Conservation (phyloP, 2,329 filamentous ascomycete genomes). For the Niveomyces coronatus region DNA sequence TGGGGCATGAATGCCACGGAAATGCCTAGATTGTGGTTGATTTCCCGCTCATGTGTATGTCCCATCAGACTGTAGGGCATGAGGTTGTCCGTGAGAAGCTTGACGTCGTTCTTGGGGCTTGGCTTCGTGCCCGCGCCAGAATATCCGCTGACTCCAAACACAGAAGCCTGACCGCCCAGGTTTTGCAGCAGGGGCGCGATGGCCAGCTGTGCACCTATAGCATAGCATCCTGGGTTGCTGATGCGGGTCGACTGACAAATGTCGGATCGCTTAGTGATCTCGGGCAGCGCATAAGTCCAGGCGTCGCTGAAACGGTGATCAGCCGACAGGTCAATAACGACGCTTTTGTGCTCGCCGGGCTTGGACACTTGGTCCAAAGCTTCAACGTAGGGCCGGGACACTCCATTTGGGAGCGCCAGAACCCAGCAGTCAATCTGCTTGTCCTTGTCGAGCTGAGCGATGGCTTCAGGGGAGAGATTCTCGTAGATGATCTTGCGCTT, state of each 20-base stretch:
- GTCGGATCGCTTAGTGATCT: constrained; percentile 65
- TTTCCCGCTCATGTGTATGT: constrained; percentile 92
- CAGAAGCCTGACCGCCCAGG: constrained; percentile 66
- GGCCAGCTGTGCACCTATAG: constrained; percentile 83
- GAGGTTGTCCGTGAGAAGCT: constrained; percentile 74
- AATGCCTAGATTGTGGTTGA: constrained; percentile 64
- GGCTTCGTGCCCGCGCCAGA: constrained; percentile 93
- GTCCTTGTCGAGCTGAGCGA: constrained; percentile 71
- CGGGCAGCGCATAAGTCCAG: constrained; percentile 88
- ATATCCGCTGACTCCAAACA: constrained; percentile 91
- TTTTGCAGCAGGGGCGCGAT: constrained; percentile 72
- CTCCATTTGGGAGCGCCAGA: constrained; percentile 91
- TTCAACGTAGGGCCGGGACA: constrained; percentile 89
- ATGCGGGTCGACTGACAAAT: constrained; percentile 79
- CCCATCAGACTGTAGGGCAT: constrained; percentile 72
- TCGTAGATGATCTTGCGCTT: constrained; percentile 91
- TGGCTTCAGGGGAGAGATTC: constrained; percentile 78
- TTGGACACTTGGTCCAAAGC: constrained; percentile 49
- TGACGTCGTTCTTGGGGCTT: constrained; percentile 84
- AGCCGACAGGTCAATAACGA: constrained; percentile 88
- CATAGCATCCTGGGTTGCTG: constrained; percentile 90
- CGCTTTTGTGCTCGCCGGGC: constrained; percentile 41
- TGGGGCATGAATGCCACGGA: constrained; percentile 83
- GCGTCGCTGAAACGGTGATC: constrained; percentile 82
- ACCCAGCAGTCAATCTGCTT: constrained; percentile 93